Evolutionary conservation across 768 basidiomycete species (phyloP).

Genomic region (Boletus vinaceobasis): DNA sequence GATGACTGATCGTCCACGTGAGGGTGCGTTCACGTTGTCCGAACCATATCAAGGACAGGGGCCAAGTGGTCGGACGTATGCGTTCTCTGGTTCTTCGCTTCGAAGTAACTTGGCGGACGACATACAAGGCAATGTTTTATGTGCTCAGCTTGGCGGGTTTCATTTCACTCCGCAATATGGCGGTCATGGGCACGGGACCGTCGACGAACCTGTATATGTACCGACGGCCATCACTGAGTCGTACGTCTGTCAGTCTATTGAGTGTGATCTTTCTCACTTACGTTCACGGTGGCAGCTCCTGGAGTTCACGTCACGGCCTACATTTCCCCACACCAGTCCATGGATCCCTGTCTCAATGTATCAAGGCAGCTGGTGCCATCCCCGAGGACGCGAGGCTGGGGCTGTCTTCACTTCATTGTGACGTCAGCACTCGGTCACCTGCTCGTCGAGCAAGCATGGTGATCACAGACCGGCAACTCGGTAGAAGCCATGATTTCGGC

Average conservation of each 20-base stretch:
- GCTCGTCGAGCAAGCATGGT: constrained; percentile 16
- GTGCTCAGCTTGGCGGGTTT: constrained; percentile 22
- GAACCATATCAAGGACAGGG: constrained; percentile 22
- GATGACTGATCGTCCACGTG: constrained; percentile 24
- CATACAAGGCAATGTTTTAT: constrained; percentile 21
- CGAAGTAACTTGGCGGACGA: constrained; percentile 21
- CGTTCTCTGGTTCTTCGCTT: constrained; percentile 9
- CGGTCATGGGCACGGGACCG: constrained; percentile 9
- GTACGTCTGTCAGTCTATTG: constrained; percentile 19
- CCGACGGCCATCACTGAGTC: constrained; percentile 27
- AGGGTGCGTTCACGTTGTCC: constrained; percentile 12
- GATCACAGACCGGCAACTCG: constrained; percentile 8
- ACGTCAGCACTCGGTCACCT: constrained; percentile 18
- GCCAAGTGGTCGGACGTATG: constrained; percentile 4
- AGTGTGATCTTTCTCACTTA: constrained; percentile 17
- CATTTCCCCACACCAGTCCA: constrained; percentile 25
- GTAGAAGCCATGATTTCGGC: constrained; percentile 5
- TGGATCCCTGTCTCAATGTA: constrained; percentile 17
- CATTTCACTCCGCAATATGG: constrained; percentile 22
- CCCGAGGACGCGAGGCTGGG: constrained; percentile 26
- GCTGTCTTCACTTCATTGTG: constrained; percentile 15
- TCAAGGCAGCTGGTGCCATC: constrained; percentile 12
- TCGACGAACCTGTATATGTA: constrained; percentile 21
- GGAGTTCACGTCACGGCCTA: constrained; percentile 21
- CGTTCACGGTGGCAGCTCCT: constrained; percentile 25